Evolutionary conservation across 495 filamentous ascomycete genomes (phyloP).

Genomic region (Penicillium ucsense): DNA sequence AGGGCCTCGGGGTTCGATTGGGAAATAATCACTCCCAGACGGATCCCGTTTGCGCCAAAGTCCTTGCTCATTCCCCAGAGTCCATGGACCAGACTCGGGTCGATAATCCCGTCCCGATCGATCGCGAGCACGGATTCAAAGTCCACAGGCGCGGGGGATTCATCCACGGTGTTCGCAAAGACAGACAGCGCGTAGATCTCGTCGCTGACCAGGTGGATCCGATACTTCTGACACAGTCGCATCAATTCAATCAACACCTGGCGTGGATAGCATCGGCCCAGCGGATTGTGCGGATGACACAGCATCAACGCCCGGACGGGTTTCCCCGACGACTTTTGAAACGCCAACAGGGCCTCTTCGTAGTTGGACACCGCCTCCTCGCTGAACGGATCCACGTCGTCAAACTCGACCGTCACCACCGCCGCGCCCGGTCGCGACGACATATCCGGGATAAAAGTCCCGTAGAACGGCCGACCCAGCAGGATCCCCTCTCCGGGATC

Average conservation of each 20-base stretch:
- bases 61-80: conserved; percentile 56
- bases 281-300: conserved; percentile 53
- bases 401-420: conserved; percentile 35
- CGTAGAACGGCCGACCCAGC: conserved; percentile 41
- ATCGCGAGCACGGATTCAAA: conserved; percentile 49
- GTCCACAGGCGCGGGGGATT: conserved; percentile 10
- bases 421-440: conserved; percentile 16
- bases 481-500: conserved; percentile 42
- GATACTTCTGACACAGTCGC: conserved; percentile 43
- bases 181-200: conserved; percentile 54
- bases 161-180: conserved; percentile 29
- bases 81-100: conserved; percentile 43
- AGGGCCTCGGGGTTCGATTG: conserved; percentile 33
- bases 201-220: conserved; percentile 51
- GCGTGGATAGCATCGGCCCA: conserved; percentile 46
- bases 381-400: conserved; percentile 35
- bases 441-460: conserved; percentile 32
- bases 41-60: conserved; percentile 46
- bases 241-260: conserved; percentile 38
- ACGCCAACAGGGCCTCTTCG: conserved; percentile 25
- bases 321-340: conserved; percentile 14
- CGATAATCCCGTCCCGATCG: conserved; percentile 37
- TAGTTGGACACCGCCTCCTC: conserved; percentile 30
- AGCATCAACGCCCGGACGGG: conserved; percentile 43
- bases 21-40: conserved; percentile 45